Evolutionary conservation across 441 rosid genomes (phyloP), one percentile per base, ranked within the genome.

Genomic region (Pelargonium exstipulatum): DNA sequence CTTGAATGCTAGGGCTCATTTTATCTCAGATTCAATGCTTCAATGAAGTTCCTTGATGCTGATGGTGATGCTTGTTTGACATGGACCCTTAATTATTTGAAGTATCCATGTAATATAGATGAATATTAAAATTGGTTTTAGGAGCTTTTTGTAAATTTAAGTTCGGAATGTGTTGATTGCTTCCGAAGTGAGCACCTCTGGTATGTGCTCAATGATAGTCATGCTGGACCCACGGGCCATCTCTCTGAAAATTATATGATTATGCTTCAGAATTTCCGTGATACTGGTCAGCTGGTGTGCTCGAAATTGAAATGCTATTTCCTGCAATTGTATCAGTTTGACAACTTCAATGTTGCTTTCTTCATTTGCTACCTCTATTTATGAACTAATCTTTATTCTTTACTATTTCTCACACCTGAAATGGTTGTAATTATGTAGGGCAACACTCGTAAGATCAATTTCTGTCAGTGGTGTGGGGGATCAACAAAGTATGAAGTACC

Each of bases 381-480:
- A 3, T 24, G 6, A 5, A 10, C 3, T 61, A 62, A 46, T 4
- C 4, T 45, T 4, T 37, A 8, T 13, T 4, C 4, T 45, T 4
- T 37, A 8, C 16, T n/a, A 2, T 40, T 40, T 4, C 49, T 71
- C 32, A 49, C 18, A 6, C n/a, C 46, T 62, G 62, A 40, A 74
- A 49, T 61, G 53, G 61, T 5, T 69, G 22, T 70, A 62, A 49
- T 76, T 64, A 46, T 66, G 58, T 80, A 94, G 98, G 92, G 86
- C 0, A 85, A 77, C 78, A 87, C 62, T 18, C 84, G 80, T 45
- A 91, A 76, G 83, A 87, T 90, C 72, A 90, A 85, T 68, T 94
- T 91, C 74, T 94, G 98, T 77, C 98, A 91, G 80, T 90, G 90
- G 96, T 94, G 98, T 81, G 97, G 98, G 69, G 96, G 92, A 46